Base-by-base conservation (phyloP, 169 alveolate species). In the Blepharisma undulans region DNA sequence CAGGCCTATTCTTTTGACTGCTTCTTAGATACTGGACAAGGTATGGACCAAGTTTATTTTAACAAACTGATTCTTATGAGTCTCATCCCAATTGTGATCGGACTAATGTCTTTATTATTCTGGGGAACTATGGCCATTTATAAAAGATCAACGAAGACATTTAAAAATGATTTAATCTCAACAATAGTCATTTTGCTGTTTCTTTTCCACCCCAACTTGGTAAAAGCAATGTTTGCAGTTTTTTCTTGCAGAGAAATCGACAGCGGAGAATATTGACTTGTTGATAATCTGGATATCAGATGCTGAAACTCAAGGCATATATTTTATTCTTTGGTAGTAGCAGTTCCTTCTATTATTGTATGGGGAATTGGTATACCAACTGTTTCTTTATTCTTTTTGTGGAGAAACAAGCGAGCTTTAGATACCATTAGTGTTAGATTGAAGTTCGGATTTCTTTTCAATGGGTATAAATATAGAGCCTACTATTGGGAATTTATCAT, bases 331-430 rank as follows among this genome's bases (percentile, higher is more conserved):
- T 72, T 94, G 8, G 61, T 48, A 0, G 81, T 94, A 1, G 93
- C 93, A 1, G 21, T 93, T 4, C 96, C 96, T 21, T 82, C 81
- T 81, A 72, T 94, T 4, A 66, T 92, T 8, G 71, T 94, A 0
- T 93, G 95, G 95, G 96, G 92, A 14, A 27, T 91, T 36, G 97
- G 97, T 2, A 71, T 92, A 32, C 97, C 96, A 30, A 59, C 92
- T 4, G 29, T 90, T 22, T 85, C 87, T 12, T 77, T 91, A 16
- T 66, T 84, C 21, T 21, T 87, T 16, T 22, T 94, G 61, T 61
- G 66, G 32, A 33, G 16, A 8, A 89, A 93, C 27, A 87, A 93
- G 84, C 19, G 48, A 16, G 27, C 33, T 7, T 60, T 93, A 78
- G 89, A 93, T n/a, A 34, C 21, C 2, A 32, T 91, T 2, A 72